phyloP scores from a whole-genome alignment of 306 rosid species.

The Quercus rubra region DNA sequence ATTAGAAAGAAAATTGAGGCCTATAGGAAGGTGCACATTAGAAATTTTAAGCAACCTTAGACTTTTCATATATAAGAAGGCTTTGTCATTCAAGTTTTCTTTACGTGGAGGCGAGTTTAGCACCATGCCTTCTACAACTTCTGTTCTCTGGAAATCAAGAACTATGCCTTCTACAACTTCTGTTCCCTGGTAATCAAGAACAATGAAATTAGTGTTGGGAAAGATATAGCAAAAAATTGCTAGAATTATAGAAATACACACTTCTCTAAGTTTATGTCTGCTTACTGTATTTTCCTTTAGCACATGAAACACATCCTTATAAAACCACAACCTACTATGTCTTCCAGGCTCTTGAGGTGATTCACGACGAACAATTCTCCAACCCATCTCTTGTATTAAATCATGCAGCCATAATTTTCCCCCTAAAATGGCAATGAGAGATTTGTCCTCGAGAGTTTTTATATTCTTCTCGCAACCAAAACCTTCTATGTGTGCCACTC shows the following conservation, averaged over 20 bases:
- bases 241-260: background rate
- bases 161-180: slow-evolving; percentile 8
- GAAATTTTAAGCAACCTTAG: slow-evolving; percentile 17
- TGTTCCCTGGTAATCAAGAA: slow-evolving; percentile 11
- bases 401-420: slow-evolving; percentile 17
- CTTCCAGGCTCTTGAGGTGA: background rate
- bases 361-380: slow-evolving; percentile 1
- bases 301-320: background rate
- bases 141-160: slow-evolving; percentile 12
- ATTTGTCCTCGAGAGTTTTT: slow-evolving; percentile 16
- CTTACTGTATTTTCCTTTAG: background rate
- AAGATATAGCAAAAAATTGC: background rate
- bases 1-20: slow-evolving; percentile 22
- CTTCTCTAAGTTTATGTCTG: background rate
- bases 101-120: background rate
- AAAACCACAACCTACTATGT: slow-evolving; percentile 5
- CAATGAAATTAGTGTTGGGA: background rate
- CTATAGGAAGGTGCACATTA: slow-evolving; percentile 15
- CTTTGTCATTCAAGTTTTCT: background rate
- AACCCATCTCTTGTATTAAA: slow-evolving; percentile 23
- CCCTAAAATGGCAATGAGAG: background rate
- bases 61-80: slow-evolving; percentile 5
- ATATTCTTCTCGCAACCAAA: background rate
- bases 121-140: background rate
- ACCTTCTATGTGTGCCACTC: background rate